Evolutionary conservation across 2,329 filamentous ascomycete species (phyloP).

Genomic region (Pyrenochaeta sp.): DNA sequence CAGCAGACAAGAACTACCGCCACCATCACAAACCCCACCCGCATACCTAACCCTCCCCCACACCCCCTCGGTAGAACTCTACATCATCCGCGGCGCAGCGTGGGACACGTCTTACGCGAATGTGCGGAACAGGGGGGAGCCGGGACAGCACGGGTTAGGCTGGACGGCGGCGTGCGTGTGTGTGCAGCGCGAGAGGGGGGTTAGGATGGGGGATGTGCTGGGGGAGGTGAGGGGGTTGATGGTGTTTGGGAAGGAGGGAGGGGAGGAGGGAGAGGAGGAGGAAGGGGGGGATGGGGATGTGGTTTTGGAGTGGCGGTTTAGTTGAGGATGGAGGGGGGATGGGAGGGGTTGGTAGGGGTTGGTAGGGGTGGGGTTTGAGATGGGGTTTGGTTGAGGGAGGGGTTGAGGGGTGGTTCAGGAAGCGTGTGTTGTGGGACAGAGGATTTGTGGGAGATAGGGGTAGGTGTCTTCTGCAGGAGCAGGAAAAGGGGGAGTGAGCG

Average conservation of each 20-base stretch:
- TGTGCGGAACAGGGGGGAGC: neutral
- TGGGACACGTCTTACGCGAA: conserved; percentile 9
- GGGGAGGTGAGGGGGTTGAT: conserved; percentile 16
- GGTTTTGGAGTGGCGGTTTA: conserved; percentile 16
- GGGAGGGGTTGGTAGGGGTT: too few species aligned
- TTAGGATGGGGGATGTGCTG: conserved; percentile 16
- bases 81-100: conserved; percentile 5
- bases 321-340: too few species aligned
- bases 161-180: conserved; percentile 9
- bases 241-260: neutral
- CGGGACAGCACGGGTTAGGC: neutral
- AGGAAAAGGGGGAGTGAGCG: too few species aligned
- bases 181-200: conserved; percentile 15
- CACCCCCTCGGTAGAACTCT: conserved; percentile 3
- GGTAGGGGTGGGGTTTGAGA: too few species aligned
- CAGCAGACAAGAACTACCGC: too few species aligned
- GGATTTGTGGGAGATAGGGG: too few species aligned
- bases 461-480: too few species aligned
- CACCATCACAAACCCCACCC: too few species aligned
- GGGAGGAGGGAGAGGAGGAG: neutral
- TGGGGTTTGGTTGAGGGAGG: too few species aligned
- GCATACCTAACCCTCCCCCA: conserved; percentile 3
- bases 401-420: too few species aligned
- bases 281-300: conserved; percentile 6
- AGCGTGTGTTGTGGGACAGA: too few species aligned